These are phyloP conservation scores for Chaetomiaceae sp. DNA, from an alignment of 2,329 filamentous ascomycete species.

Conservation along the genomic window DNA sequence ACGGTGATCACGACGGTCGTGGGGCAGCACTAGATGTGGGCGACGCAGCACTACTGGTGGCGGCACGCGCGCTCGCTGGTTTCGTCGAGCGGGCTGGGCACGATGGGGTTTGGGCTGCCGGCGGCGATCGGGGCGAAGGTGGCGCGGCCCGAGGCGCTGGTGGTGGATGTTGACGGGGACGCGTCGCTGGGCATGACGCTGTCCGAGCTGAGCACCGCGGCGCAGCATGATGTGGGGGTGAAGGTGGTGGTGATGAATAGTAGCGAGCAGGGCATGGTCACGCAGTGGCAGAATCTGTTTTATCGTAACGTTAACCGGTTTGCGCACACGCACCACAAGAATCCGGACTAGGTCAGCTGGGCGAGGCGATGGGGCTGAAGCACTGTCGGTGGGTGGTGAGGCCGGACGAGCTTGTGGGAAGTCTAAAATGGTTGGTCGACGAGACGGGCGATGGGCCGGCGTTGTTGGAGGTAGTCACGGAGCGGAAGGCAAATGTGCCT, in stretches of 20 bases:
- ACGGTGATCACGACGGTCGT: constrained; percentile 92
- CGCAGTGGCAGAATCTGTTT: constrained; percentile 96
- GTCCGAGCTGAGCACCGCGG: constrained; percentile 86
- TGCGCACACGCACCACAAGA: constrained; percentile 86
- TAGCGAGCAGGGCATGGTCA: constrained; percentile 97
- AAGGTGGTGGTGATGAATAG: constrained; percentile 96
- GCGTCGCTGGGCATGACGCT: constrained; percentile 99
- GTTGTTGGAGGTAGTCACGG: constrained; percentile 84
- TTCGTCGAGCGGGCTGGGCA: constrained; percentile 89
- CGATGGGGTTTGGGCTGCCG: constrained; percentile 95
- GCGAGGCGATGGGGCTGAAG: constrained; percentile 85
- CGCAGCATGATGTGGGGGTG: constrained; percentile 93
- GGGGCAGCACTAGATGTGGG: constrained; percentile 99
- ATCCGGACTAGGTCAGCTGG: constrained; percentile 95
- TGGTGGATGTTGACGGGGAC: constrained; percentile 95
- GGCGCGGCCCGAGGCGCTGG: constrained; percentile 65
- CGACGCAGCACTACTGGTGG: constrained; percentile 95
- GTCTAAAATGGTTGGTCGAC: constrained; percentile 82
- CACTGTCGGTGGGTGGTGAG: constrained; percentile 64
- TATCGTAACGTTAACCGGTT: constrained; percentile 94
- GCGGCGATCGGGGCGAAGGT: constrained; percentile 95
- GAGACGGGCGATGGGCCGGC: constrained; percentile 90
- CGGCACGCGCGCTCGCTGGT: constrained; percentile 87
- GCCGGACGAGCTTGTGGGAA: constrained; percentile 69
- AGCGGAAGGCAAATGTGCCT: constrained; percentile 91